Base-by-base conservation (phyloP, 768 basidiomycete species). In the Agaricus subrufescens region DNA sequence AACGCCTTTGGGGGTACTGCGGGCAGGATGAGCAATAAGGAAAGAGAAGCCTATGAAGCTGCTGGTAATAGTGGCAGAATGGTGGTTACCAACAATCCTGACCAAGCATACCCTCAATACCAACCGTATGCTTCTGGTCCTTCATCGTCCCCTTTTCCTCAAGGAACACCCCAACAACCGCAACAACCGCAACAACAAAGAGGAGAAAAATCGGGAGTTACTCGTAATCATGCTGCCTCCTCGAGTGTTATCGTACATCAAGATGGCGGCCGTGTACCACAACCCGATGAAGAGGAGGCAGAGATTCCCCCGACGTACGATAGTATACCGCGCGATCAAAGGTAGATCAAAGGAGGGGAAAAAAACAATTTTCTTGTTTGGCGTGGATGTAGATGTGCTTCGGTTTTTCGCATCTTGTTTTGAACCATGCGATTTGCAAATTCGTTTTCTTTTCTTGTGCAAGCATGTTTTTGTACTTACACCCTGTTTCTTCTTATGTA, bases 1-100 rank as follows among this genome's bases (percentile, higher is more conserved):
- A 40, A 40, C 19, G 19, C 50, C 0, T 25, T 42, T 51, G 50
- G 46, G 14, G 15, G 7, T 43, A 37, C 11, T 37, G 19, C 49
- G 12, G n/a, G 12, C 8, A 42, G 46, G 34, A 40, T 50, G 51
- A 58, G 50, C 26, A 65, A 65, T 50, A 67, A 66, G 49, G 65
- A 67, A 58, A 38, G 60, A n/a, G 66, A 67, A 46, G 65, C 62
- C 19, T 57, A n/a, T 39, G 45, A 29, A 29, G 29, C 23, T 15
- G 45, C 45, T n/a, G 26, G 19, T 12, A 12, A 26, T 34, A 39
- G 47, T 52, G 25, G 56, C 25, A 42, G 56, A 43, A 25, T 58
- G 42, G 12, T 59, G 42, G 15, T 50, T 55, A 57, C 44, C 38
- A 51, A 52, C 34, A 12, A 46, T 42, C 26, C 29, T 12, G 34